Base-by-base conservation (phyloP, 139 green algal genomes). In the Chlamydomonas schloesseri region DNA sequence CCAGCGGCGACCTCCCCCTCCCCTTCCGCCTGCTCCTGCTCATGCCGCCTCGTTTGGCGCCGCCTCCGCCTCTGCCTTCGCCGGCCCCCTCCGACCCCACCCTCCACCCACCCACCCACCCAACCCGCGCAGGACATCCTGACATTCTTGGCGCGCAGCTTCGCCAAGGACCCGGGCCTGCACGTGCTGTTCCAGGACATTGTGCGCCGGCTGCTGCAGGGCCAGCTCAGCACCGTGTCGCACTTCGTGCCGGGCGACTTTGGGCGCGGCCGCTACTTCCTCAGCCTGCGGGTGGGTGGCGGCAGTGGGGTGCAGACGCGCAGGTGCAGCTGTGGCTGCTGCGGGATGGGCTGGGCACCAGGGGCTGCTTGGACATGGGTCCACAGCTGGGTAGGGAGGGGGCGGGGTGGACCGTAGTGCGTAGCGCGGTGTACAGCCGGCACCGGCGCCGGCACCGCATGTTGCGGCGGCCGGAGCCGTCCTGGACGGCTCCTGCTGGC, bases 171-270 rank as follows among this genome's bases (percentile, higher is more conserved):
- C 78, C 64, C 78, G 42, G 34, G 64, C 18, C 65, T 84, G n/a
- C 74, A 84, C 18, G 46, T 75, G 10, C 78, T 84, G 13, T 84
- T 84, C 78, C 42, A 84, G 31, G 78, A 84, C 78, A 53, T 84
- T 4, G 31, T 84, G 46, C 75, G 64, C 64, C 78, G 78, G 2
- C 65, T 84, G 46, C 64, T 84, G n/a, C 78, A 84, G 65, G 78
- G 78, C 1, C 78, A 84, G 65, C 78, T 75, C 42, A 53, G 24
- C 17, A 67, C 78, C 20, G 64, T 84, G 20, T 21, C 33, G 17
- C 78, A 84, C 62, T 84, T 84, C 46, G 64, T 75, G 15, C 78
- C 78, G 1, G 78, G 78, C 3, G 78, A 84, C 65, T 84, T 84
- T 26, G 78, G 78, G 15, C 14, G 31, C n/a, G 42, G 65, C 21